These are phyloP conservation scores for Omphalea diandra DNA, from an alignment of 441 rosid genomes.

Conservation along the genomic window DNA sequence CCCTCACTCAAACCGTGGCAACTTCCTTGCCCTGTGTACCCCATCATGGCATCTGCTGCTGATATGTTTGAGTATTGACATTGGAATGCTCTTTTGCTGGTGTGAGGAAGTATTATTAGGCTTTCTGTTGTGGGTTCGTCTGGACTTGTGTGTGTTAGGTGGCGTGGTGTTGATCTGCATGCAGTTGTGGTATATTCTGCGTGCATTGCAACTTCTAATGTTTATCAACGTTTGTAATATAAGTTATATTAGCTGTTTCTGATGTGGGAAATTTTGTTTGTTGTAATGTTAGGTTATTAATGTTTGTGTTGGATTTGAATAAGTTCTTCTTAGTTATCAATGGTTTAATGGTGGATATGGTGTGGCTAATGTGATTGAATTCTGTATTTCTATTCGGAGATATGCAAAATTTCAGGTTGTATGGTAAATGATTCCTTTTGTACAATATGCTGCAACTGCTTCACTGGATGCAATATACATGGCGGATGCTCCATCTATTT, in stretches of 20 bases:
- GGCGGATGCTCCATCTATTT: no score
- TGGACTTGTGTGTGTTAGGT: background rate
- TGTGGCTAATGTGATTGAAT: background rate
- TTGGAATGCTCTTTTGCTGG: background rate
- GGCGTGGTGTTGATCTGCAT: background rate
- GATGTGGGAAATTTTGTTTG: background rate
- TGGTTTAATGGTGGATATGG: background rate
- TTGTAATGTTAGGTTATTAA: background rate
- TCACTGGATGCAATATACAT: no score
- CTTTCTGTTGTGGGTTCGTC: background rate
- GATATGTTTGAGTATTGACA: conserved; percentile 46
- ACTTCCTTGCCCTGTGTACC: conserved; percentile 49
- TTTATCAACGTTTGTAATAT: background rate
- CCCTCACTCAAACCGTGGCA: conserved; percentile 60
- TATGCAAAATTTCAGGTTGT: background rate
- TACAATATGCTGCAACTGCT: no score
- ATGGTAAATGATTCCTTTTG: no score
- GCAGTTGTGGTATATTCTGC: background rate
- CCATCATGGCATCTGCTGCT: conserved; percentile 57
- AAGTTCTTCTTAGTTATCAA: no score
- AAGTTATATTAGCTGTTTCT: background rate
- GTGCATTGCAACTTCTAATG: background rate
- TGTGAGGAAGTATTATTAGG: background rate
- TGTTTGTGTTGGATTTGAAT: background rate
- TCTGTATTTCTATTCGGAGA: background rate